phyloP scores from a whole-genome alignment of 257 asterid species.

The Eucommia ulmoides region DNA sequence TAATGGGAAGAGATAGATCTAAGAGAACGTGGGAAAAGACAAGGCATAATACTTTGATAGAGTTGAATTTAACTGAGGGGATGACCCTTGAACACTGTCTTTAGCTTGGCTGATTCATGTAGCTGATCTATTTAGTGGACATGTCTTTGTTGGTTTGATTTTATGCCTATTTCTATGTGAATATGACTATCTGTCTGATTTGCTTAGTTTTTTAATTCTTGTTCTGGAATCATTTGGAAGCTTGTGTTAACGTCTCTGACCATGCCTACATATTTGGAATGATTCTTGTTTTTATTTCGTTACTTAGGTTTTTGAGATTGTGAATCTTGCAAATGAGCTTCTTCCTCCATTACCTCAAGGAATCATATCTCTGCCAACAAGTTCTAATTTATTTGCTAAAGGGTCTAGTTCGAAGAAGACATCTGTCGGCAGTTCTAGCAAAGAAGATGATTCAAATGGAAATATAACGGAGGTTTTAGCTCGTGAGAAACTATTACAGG shows the following conservation, averaged over 20 bases:
- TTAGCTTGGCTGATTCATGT: too few species aligned
- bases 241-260: not conserved
- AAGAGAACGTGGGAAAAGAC: too few species aligned
- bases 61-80: too few species aligned
- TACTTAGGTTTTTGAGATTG: constrained; percentile 83
- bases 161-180: not conserved
- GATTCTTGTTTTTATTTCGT: not conserved
- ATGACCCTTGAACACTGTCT: too few species aligned
- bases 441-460: constrained; percentile 52
- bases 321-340: constrained; percentile 97
- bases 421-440: constrained; percentile 52
- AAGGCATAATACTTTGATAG: too few species aligned
- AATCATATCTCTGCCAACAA: constrained; percentile 69
- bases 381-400: constrained; percentile 43
- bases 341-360: constrained; percentile 97
- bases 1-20: too few species aligned
- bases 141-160: not conserved
- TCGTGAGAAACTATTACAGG: constrained; percentile 71
- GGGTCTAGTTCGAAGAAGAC: constrained; percentile 54
- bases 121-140: too few species aligned
- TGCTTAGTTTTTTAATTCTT: not conserved
- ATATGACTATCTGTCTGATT: not conserved
- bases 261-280: not conserved
- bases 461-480: constrained; percentile 44
- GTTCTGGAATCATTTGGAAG: not conserved